phyloP scores from a whole-genome alignment of 805 yeast species.

The Barnettozyma botsteinii region DNA sequence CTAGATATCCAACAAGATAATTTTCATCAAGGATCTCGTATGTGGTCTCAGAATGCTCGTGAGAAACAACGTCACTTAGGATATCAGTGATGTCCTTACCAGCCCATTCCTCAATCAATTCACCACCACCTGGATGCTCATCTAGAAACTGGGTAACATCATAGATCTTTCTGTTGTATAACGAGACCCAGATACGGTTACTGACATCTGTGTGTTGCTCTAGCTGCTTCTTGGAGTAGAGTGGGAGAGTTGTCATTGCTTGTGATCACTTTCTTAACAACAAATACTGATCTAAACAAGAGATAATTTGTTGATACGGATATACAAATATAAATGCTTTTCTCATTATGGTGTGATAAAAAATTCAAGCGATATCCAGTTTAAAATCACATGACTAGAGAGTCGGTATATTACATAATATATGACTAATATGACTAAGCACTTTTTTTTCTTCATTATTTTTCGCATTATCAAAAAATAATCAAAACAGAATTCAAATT shows the following conservation, averaged over 20 bases:
- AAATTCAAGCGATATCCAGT: too few relatives aligned
- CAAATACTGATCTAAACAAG: too few relatives aligned
- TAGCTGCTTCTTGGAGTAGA: conserved; percentile 50
- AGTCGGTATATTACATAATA: too few relatives aligned
- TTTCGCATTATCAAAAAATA: too few relatives aligned
- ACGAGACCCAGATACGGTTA: conserved; percentile 71
- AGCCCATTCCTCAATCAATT: conserved; percentile 69
- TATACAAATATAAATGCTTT: too few relatives aligned
- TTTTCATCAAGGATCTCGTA: conserved; percentile 81
- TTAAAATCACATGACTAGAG: too few relatives aligned
- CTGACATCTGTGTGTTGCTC: conserved; percentile 41
- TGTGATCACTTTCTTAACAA: too few relatives aligned
- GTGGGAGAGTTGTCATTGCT: conserved; percentile 44
- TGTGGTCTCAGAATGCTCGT: conserved; percentile 80
- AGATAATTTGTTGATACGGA: too few relatives aligned
- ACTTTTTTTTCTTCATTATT: too few relatives aligned
- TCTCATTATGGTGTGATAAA: too few relatives aligned
- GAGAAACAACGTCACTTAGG: conserved; percentile 66
- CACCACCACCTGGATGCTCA: conserved; percentile 77
- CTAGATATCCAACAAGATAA: conserved; percentile 75
- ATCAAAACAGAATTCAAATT: too few relatives aligned
- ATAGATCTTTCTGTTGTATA: conserved; percentile 75
- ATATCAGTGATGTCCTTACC: conserved; percentile 82
- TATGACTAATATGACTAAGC: too few relatives aligned
- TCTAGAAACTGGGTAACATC: conserved; percentile 60